Evolutionary conservation across 2,329 filamentous ascomycete species (phyloP).

Genomic region (Cordyceps farinosa): DNA sequence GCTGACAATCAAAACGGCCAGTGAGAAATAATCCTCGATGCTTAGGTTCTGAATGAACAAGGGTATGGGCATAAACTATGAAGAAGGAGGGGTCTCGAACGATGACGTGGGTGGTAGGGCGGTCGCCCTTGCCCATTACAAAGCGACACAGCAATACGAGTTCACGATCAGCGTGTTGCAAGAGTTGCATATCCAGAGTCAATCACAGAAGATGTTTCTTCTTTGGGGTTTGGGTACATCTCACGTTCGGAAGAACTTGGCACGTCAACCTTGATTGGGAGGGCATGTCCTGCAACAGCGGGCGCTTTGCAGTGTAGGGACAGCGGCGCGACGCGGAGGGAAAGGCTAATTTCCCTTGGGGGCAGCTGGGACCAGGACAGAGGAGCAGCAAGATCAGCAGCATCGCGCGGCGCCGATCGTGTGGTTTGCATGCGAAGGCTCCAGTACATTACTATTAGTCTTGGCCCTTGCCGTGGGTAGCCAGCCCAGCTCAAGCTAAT

Average conservation of each 20-base stretch:
- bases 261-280: background rate
- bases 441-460: background rate
- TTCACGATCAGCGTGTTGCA: too few species aligned
- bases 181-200: background rate
- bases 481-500: background rate
- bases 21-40: background rate
- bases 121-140: background rate
- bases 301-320: background rate
- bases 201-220: background rate
- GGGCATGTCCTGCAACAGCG: background rate
- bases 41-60: background rate
- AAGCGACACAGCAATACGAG: background rate
- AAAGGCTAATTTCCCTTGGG: background rate
- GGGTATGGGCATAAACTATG: background rate
- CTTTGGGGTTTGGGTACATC: background rate
- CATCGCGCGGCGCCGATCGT: constrained; percentile 8
- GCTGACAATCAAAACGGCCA: background rate
- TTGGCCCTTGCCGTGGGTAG: background rate
- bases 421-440: background rate
- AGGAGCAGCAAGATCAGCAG: background rate
- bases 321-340: background rate
- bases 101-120: background rate
- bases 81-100: background rate
- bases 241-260: background rate
- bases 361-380: background rate